Conservation (phyloP, 2,329 filamentous ascomycete species). For the Trichoderma semiorbis region DNA sequence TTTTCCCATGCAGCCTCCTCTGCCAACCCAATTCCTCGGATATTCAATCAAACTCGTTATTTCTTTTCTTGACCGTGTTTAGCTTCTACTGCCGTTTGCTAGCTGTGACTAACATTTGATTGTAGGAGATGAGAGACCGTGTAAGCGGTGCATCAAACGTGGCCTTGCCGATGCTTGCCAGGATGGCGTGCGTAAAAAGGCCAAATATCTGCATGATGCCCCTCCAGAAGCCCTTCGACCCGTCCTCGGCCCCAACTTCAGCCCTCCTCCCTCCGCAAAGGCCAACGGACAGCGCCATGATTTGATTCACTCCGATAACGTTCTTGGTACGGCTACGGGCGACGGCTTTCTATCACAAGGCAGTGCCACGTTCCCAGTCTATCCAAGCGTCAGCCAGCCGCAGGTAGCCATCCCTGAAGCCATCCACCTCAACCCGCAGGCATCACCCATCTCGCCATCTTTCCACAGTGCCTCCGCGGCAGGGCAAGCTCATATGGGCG, state of each 20-base stretch:
- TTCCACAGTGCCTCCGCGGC: constrained; percentile 58
- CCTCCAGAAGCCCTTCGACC: constrained; percentile 84
- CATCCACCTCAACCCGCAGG: constrained; percentile 59
- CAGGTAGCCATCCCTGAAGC: constrained; percentile 47
- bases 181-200: constrained; percentile 96
- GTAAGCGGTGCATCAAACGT: constrained; percentile 89
- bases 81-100: too few relatives aligned
- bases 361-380: constrained; percentile 50
- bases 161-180: constrained; percentile 88
- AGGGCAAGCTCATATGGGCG: constrained; percentile 44
- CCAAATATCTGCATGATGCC: constrained; percentile 96
- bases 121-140: constrained; percentile 89
- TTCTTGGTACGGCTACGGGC: constrained; percentile 36
- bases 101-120: background rate
- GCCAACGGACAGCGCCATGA: constrained; percentile 47
- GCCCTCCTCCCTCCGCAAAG: constrained; percentile 53
- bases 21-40: background rate
- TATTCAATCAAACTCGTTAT: background rate
- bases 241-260: constrained; percentile 71
- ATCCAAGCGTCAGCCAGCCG: constrained; percentile 42
- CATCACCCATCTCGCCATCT: constrained; percentile 70
- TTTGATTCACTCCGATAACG: constrained; percentile 46
- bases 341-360: constrained; percentile 49
- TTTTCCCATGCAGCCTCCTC: background rate
- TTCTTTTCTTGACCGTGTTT: background rate